Evolutionary conservation across 2,329 filamentous ascomycete genomes (phyloP).

Genomic region (Ciborinia camelliae): DNA sequence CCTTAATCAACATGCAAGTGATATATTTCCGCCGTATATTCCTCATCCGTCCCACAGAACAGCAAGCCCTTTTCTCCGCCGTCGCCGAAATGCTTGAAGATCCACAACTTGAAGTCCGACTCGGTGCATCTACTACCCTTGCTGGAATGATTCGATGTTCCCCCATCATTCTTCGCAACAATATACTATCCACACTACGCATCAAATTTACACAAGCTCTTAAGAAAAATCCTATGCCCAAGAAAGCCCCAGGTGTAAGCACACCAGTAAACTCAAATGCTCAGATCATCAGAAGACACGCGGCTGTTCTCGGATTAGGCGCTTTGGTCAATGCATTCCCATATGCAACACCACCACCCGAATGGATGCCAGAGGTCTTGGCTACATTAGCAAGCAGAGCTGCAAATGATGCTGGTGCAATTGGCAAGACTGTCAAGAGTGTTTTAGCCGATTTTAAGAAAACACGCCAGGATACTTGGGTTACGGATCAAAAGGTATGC

Average conservation of each 20-base stretch:
- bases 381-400: constrained; percentile 81
- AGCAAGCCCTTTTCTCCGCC: constrained; percentile 79
- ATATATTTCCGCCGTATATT: constrained; percentile 97
- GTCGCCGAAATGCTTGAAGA: constrained; percentile 96
- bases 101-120: constrained; percentile 86
- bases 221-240: constrained; percentile 82
- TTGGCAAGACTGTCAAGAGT: constrained; percentile 92
- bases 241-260: constrained; percentile 63
- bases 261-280: constrained; percentile 69
- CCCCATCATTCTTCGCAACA: constrained; percentile 71
- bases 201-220: constrained; percentile 75
- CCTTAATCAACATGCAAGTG: constrained; percentile 97
- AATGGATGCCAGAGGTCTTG: constrained; percentile 90
- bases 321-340: constrained; percentile 94
- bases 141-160: constrained; percentile 98
- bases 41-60: constrained; percentile 70
- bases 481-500: constrained; percentile 92
- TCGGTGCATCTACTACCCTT: constrained; percentile 86
- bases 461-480: constrained; percentile 98
- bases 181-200: constrained; percentile 73
- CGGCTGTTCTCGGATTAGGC: constrained; percentile 86
- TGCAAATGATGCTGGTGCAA: constrained; percentile 83
- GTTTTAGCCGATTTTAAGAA: constrained; percentile 98
- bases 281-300: constrained; percentile 78
- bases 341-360: constrained; percentile 86